Conservation (phyloP, 2,329 filamentous ascomycete genomes). For the Juglanconis sp. region DNA sequence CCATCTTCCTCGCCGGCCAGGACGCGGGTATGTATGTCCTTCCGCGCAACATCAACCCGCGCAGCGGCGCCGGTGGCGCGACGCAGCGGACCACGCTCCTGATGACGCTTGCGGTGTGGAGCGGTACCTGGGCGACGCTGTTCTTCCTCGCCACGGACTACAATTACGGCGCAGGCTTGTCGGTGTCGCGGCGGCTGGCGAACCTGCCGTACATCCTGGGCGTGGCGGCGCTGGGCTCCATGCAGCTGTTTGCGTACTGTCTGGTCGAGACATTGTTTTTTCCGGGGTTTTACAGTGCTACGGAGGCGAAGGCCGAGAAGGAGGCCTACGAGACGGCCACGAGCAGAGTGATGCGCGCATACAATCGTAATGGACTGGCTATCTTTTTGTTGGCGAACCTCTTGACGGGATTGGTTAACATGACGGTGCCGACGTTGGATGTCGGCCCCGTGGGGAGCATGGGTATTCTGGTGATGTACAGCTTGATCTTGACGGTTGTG, state of each 20-base stretch:
- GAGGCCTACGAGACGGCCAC: slow-evolving; percentile 68
- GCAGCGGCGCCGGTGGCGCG: slow-evolving; percentile 38
- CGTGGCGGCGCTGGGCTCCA: slow-evolving; percentile 86
- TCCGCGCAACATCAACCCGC: slow-evolving; percentile 51
- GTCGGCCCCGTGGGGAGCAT: slow-evolving; percentile 64
- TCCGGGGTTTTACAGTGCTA: slow-evolving; percentile 63
- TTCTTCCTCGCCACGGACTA: slow-evolving; percentile 69
- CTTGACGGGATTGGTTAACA: slow-evolving; percentile 82
- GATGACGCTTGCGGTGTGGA: slow-evolving; percentile 62
- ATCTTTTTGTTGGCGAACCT: slow-evolving; percentile 88
- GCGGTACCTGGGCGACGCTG: slow-evolving; percentile 64
- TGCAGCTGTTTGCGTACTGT: slow-evolving; percentile 77
- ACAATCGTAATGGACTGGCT: slow-evolving; percentile 82
- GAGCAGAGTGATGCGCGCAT: slow-evolving; percentile 75
- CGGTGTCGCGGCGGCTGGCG: slow-evolving; percentile 82
- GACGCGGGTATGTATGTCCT: slow-evolving; percentile 78
- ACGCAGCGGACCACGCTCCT: slow-evolving; percentile 57
- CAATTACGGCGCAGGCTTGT: slow-evolving; percentile 66
- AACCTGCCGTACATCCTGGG: slow-evolving; percentile 93
- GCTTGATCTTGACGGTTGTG: slow-evolving; percentile 60
- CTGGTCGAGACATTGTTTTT: slow-evolving; percentile 76
- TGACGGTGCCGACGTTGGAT: slow-evolving; percentile 79
- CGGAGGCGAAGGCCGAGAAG: slow-evolving; percentile 53
- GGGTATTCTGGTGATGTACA: slow-evolving; percentile 72
- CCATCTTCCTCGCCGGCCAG: slow-evolving; percentile 90